Base-by-base conservation (phyloP, 2,329 filamentous ascomycete genomes). In the Aspergillus fijiensis region DNA sequence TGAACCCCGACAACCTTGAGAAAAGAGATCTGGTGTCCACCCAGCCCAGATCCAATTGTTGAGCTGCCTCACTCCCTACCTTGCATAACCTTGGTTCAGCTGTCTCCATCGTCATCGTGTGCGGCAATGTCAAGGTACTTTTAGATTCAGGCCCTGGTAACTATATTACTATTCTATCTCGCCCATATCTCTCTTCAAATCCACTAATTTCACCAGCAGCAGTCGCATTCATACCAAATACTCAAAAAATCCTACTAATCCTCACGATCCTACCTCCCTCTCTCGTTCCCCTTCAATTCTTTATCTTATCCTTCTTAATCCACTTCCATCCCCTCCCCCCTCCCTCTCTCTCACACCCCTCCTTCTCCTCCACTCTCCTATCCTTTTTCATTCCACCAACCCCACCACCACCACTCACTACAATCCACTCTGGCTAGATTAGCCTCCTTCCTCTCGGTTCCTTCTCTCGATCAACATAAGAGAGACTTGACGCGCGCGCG, bases 1-100 rank as follows among this genome's bases (percentile, higher is more conserved):
- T 57, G 60, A 64, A 60, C 59, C 59, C 59, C 59, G 27, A 57
- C 58, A 50, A 50, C 58, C 59, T 61, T 55, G 59, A 57, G 39
- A 63, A 63, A 55, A 59, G 50, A 64, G 64, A 65, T 64, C 62
- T 64, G 62, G 58, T 59, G 57, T 60, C 64, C 60, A 65, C 63
- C 51, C 49, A 64, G 60, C 25, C 61, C 57, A 60, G 63, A 63
- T 62, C 65, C 65, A 67, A 67, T 67, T 67, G 61, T 62, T 63
- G 56, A 58, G 60, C 61, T 61, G 62, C 59, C 59, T 65, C 63
- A 53, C 59, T 65, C 61, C 62, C 59, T 65, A 60, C 67, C 66
- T 68, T 69, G 67, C 67, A 68, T 68, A 68, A 67, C 63, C 66
- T 68, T 69, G 66, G 66, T 67, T 69, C 65, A 67, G 66, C 64